A percentile compares a stretch with the other conserved stretches of the same genome.
These are phyloP conservation scores for Dictyostelium firmibasis DNA, from an alignment of 78 protist species.

Conservation along the genomic window DNA sequence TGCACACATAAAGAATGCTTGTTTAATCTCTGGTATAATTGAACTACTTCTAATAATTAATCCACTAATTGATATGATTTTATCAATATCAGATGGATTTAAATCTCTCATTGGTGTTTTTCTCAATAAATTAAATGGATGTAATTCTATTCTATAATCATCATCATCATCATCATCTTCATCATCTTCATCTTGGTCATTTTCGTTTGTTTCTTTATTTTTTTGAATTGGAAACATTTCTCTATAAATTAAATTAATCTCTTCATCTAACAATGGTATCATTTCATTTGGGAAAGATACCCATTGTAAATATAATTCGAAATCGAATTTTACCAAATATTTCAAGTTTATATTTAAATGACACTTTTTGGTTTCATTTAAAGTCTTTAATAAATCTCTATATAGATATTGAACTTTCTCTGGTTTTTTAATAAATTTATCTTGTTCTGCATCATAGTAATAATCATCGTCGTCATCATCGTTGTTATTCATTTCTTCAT, in stretches of 20 bases:
- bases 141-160: conserved; percentile 17
- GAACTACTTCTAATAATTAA: conserved; percentile 91
- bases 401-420: background rate
- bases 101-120: conserved; percentile 87
- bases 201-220: background rate
- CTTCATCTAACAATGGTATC: conserved; percentile 44
- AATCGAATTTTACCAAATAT: conserved; percentile 1
- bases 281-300: conserved; percentile 42
- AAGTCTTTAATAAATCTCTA: background rate
- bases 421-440: background rate
- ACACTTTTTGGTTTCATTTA: background rate
- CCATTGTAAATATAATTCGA: conserved; percentile 24
- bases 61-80: conserved; percentile 93
- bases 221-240: background rate
- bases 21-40: conserved; percentile 93
- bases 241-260: conserved; percentile 23
- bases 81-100: conserved; percentile 94
- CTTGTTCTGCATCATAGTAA: background rate
- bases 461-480: conserved; percentile 2
- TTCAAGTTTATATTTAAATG: conserved; percentile 50
- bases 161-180: background rate
- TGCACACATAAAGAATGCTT: conserved; percentile 82
- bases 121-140: conserved; percentile 81
- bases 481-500: background rate
- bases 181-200: background rate